Evolutionary conservation across 2,329 filamentous ascomycete species (phyloP), one percentile per base, ranked within the genome.

Genomic region (Clarireedia sp.): DNA sequence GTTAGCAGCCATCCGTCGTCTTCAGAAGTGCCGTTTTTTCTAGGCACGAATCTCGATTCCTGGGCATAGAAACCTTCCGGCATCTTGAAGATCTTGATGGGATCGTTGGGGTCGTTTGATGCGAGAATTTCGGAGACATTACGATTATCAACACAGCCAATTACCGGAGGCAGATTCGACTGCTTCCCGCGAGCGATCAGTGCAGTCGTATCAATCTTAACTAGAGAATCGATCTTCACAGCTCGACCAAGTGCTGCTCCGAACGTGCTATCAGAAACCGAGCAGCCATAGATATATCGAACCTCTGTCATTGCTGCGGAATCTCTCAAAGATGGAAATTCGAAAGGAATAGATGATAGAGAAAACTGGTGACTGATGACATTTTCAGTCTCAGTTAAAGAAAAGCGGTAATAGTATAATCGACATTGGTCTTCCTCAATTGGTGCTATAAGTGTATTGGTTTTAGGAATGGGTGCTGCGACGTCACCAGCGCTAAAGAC

Each of bases 1-100:
- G 81, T 83, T 4, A 89, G 70, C 0, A 88, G 70, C 69, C 78
- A 88, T 0, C 86, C 85, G 59, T 85, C 82, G 61, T 88, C 84
- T 65, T 89, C 86, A 0, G 62, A 66, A 0, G 45, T 56, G 0
- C 71, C 68, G 10, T 68, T 61, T 1, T 60, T 45, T 1, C 77
- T 69, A 3, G 82, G 71, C 4, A 89, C 76, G 58, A 89, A 89
- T 0, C 81, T 76, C 1, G 83, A 78, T 67, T 88, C 85, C 64
- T 88, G 85, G 0, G 82, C 82, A 58, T 75, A 88, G 73, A 79
- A 82, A 0, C 78, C 78, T 0, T 69, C 62, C 0, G 85, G 85
- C 65, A 87, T 75, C 16, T 69, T 69, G 67, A 88, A 89, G 8
- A 82, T 73, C 61, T 77, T 74, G 62, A 89, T 81, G 0, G 82